phyloP scores from a whole-genome alignment of 495 filamentous ascomycete genomes.

The Penicillium arizonense region DNA sequence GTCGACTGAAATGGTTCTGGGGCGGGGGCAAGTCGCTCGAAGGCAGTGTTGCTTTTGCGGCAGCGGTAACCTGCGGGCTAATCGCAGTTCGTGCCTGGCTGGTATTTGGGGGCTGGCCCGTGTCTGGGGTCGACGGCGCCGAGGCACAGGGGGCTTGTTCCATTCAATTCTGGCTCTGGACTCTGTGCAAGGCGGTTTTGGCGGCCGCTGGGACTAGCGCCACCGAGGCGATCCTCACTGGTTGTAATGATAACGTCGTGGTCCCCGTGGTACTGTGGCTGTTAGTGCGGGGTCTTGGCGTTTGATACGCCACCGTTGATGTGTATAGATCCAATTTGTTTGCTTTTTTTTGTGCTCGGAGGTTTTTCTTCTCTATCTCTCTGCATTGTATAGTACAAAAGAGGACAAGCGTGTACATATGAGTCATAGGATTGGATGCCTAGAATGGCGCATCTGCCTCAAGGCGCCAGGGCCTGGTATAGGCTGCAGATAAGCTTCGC shows the following conservation, averaged over 20 bases:
- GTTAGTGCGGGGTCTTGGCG: slow-evolving; percentile 72
- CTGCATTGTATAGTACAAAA: slow-evolving; percentile 3
- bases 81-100: slow-evolving; percentile 74
- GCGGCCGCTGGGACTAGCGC: slow-evolving; percentile 82
- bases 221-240: slow-evolving; percentile 92
- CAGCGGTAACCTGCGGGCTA: slow-evolving; percentile 74
- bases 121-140: slow-evolving; percentile 25
- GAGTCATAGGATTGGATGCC: not conserved
- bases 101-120: slow-evolving; percentile 65
- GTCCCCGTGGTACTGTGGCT: slow-evolving; percentile 95
- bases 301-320: slow-evolving; percentile 44
- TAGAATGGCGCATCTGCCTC: slow-evolving; percentile 5
- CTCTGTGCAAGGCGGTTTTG: slow-evolving; percentile 56
- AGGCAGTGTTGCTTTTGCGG: slow-evolving; percentile 81
- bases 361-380: not conserved
- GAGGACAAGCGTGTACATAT: slow-evolving; percentile 1
- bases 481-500: slow-evolving; percentile 14
- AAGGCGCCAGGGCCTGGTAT: not conserved
- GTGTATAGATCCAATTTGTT: slow-evolving; percentile 5
- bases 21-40: slow-evolving; percentile 93
- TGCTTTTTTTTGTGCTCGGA: slow-evolving; percentile 1
- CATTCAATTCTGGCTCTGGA: slow-evolving; percentile 34
- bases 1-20: slow-evolving; percentile 91
- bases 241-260: slow-evolving; percentile 97
- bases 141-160: slow-evolving; percentile 12